A percentile compares a stretch with the other conserved stretches of the same genome.
These are phyloP conservation scores for Phytophthora colocasiae DNA, from an alignment of 352 stramenopile genomes.

Conservation along the genomic window DNA sequence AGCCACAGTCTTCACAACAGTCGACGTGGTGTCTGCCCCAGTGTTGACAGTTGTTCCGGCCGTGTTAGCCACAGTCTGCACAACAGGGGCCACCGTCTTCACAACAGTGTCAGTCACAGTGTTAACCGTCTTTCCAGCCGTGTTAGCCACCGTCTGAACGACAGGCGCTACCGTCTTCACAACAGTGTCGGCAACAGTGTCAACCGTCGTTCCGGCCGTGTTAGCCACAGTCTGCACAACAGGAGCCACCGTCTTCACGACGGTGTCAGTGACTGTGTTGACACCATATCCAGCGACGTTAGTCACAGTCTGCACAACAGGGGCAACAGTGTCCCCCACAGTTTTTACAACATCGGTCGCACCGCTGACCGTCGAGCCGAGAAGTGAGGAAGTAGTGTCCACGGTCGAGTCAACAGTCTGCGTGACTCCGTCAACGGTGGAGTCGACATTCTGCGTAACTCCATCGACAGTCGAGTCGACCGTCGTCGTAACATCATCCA, in stretches of 20 bases:
- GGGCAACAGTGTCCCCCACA: neutral
- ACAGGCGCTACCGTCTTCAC: too few species aligned
- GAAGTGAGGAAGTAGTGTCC: neutral
- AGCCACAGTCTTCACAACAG: conserved; percentile 3
- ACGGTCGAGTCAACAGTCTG: conserved; percentile 10
- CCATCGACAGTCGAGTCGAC: conserved; percentile 8
- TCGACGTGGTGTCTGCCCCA: neutral
- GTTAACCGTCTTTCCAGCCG: neutral
- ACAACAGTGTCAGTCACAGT: conserved; percentile 9
- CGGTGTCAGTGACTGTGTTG: too few species aligned
- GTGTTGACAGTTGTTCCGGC: neutral
- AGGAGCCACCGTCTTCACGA: neutral
- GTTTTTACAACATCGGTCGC: conserved; percentile 5
- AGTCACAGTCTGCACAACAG: conserved; percentile 8
- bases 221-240: conserved; percentile 9
- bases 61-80: conserved; percentile 4
- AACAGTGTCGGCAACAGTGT: too few species aligned
- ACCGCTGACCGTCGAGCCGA: neutral
- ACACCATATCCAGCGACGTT: conserved; percentile 12
- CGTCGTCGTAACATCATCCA: conserved; percentile 5
- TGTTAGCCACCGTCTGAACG: conserved; percentile 6
- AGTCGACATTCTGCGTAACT: conserved; percentile 13
- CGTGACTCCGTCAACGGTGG: conserved; percentile 4
- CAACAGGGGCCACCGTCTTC: conserved; percentile 1
- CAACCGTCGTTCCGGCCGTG: conserved; percentile 10